Conservation (phyloP, 2,329 filamentous ascomycete genomes). For the Chrysoporthe deuterocubensis region DNA sequence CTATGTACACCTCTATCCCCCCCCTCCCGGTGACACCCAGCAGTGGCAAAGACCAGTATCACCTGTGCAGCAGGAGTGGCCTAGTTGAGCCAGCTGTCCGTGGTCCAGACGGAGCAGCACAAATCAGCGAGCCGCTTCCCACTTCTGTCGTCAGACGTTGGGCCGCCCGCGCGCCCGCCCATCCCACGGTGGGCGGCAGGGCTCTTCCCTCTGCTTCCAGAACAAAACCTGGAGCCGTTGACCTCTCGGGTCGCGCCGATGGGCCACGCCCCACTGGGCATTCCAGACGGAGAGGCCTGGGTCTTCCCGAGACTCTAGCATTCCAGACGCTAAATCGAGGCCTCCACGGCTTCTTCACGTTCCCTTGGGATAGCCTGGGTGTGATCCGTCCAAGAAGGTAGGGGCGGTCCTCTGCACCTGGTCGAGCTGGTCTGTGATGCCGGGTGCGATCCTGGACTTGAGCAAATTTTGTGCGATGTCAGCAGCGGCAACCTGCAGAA, state of each 20-base stretch:
- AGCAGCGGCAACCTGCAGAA: constrained; percentile 24
- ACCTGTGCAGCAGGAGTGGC: not conserved
- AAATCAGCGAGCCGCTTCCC: not conserved
- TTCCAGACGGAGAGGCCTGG: not conserved
- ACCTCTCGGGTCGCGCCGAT: constrained; percentile 24
- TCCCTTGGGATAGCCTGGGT: not conserved
- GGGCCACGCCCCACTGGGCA: constrained; percentile 5
- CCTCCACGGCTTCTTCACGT: not conserved
- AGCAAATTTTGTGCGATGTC: constrained; percentile 8
- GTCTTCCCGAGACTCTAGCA: not conserved
- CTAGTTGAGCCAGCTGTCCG: not conserved
- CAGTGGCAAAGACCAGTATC: not conserved
- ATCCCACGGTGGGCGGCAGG: not conserved
- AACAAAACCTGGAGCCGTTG: constrained; percentile 1
- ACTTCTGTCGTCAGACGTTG: too few species aligned
- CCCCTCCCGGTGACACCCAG: not conserved
- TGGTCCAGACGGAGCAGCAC: not conserved
- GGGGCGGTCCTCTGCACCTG: not conserved
- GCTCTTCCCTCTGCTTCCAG: not conserved
- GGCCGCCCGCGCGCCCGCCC: not conserved
- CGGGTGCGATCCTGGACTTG: not conserved
- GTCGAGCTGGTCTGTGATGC: not conserved
- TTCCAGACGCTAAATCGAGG: not conserved
- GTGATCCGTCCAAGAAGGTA: not conserved
- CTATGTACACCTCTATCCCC: too few species aligned